phyloP scores from a whole-genome alignment of 176 grass and related monocot genomes.

The Tillandsia leiboldiana region DNA sequence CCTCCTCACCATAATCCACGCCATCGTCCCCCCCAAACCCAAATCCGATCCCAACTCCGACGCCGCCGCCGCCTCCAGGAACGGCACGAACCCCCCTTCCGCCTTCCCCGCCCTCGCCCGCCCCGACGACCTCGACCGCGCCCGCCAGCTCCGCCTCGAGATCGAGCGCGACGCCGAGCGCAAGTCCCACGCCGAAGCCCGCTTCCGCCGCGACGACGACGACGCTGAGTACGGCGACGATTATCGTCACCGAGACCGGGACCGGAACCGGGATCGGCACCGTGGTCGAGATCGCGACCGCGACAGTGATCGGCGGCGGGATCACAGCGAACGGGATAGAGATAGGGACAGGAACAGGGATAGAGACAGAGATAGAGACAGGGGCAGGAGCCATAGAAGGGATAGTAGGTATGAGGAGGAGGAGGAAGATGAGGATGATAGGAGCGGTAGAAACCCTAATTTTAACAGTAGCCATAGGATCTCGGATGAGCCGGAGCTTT shows the following conservation, averaged over 20 bases:
- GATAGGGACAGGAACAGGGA: slow-evolving; percentile 26
- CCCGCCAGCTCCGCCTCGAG: slow-evolving; percentile 56
- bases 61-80: background rate
- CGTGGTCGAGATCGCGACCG: slow-evolving; percentile 11
- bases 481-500: slow-evolving; percentile 53
- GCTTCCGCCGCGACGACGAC: background rate
- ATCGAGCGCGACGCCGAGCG: slow-evolving; percentile 51
- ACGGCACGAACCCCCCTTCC: slow-evolving; percentile 11
- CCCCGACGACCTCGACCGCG: slow-evolving; percentile 53
- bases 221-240: background rate
- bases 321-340: slow-evolving; percentile 8
- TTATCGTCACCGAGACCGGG: background rate
- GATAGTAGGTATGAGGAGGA: slow-evolving; percentile 35
- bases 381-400: slow-evolving; percentile 20
- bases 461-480: slow-evolving; percentile 11
- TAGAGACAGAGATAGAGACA: slow-evolving; percentile 24
- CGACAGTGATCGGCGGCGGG: slow-evolving; percentile 16
- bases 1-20: slow-evolving; percentile 75
- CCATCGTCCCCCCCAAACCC: slow-evolving; percentile 63
- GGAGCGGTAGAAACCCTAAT: slow-evolving; percentile 7
- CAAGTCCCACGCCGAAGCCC: slow-evolving; percentile 4
- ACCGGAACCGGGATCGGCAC: slow-evolving; percentile 7
- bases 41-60: slow-evolving; percentile 20
- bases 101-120: slow-evolving; percentile 53
- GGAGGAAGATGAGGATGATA: slow-evolving; percentile 33